A percentile compares a stretch with the other conserved stretches of the same genome.
These are phyloP conservation scores for Puccinellia tenuiflora DNA, from an alignment of 176 grass and related monocot genomes.

Conservation along the genomic window DNA sequence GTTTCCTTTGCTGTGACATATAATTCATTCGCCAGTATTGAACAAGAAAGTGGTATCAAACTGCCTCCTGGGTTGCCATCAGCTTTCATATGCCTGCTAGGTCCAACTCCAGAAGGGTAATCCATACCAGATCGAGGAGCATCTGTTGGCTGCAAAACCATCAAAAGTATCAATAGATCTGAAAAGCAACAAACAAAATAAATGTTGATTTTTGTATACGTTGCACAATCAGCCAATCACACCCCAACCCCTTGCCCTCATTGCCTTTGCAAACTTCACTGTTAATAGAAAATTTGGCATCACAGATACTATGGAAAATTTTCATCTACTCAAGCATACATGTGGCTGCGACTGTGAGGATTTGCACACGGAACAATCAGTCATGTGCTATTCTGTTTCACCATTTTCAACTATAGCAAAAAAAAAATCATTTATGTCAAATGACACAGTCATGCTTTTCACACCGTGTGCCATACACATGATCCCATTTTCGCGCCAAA, in stretches of 20 bases:
- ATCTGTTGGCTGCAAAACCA: slow-evolving; percentile 9
- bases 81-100: background rate
- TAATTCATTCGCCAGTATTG: background rate
- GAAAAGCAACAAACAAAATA: background rate
- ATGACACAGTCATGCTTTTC: background rate
- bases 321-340: background rate
- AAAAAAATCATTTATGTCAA: background rate
- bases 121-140: background rate
- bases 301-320: background rate
- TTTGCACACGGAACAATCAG: background rate
- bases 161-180: background rate
- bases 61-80: background rate
- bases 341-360: background rate
- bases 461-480: background rate
- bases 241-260: background rate
- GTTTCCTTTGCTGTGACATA: background rate
- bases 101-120: background rate
- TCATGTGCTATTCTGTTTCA: background rate
- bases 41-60: background rate
- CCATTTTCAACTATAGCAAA: background rate
- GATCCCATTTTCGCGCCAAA: background rate
- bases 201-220: background rate
- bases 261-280: background rate
- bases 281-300: background rate
- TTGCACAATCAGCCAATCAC: background rate